A percentile compares a stretch with the other conserved stretches of the same genome.
These are phyloP conservation scores for Zarea fungicola DNA, from an alignment of 2,329 filamentous ascomycete genomes.

Conservation along the genomic window DNA sequence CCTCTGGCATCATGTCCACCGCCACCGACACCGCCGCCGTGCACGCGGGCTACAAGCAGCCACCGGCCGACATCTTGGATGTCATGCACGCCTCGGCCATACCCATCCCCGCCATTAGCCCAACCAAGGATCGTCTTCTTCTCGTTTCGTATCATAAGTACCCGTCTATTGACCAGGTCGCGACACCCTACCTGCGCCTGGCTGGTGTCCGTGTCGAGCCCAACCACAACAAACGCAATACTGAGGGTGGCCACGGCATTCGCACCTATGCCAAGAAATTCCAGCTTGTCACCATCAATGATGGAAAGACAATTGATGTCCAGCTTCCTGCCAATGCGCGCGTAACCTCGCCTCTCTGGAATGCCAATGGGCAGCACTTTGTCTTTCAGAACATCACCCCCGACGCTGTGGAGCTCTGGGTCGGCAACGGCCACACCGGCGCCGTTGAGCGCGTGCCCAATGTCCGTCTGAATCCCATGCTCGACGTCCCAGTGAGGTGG, in stretches of 20 bases:
- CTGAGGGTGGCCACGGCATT: constrained; percentile 6
- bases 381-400: constrained; percentile 10
- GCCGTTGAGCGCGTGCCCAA: neutral
- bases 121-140: constrained; percentile 4
- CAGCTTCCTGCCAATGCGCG: neutral
- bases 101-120: neutral
- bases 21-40: neutral
- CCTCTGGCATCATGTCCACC: constrained; percentile 8
- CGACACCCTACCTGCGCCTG: constrained; percentile 1
- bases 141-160: constrained; percentile 6
- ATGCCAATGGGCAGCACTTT: constrained; percentile 1
- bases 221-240: constrained; percentile 6
- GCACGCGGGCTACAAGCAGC: constrained; percentile 7
- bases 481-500: constrained; percentile 1
- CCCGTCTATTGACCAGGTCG: constrained; percentile 4
- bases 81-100: constrained; percentile 9
- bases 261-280: constrained; percentile 6
- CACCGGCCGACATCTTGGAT: constrained; percentile 2
- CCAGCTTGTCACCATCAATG: constrained; percentile 4
- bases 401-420: constrained; percentile 7
- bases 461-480: neutral
- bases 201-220: constrained; percentile 8
- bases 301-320: neutral
- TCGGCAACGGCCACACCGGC: constrained; percentile 2
- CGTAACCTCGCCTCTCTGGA: constrained; percentile 4